Conservation (phyloP, 2,329 filamentous ascomycete genomes). For the Monilinia laxa region DNA sequence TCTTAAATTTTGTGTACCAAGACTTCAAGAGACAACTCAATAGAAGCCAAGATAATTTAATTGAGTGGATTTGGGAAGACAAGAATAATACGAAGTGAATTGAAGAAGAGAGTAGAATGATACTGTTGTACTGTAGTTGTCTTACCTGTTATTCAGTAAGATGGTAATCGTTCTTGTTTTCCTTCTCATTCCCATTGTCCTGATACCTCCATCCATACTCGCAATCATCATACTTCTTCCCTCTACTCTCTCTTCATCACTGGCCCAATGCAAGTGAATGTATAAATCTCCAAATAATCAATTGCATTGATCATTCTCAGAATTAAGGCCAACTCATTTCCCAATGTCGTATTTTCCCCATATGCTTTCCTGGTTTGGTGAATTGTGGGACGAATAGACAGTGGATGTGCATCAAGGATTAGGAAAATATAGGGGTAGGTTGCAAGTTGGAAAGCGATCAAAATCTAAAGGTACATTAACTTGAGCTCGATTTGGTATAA, state of each 20-base stretch:
- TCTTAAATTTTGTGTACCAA: slow-evolving; percentile 18
- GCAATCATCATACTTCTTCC: background rate
- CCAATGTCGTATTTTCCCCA: slow-evolving; percentile 15
- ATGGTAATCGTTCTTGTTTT: background rate
- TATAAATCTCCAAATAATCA: background rate
- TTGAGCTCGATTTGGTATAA: background rate
- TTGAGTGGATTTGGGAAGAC: background rate
- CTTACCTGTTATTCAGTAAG: background rate
- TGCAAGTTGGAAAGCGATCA: slow-evolving; percentile 10
- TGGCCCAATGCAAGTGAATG: background rate
- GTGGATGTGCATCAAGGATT: slow-evolving; percentile 14
- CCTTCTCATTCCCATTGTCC: background rate
- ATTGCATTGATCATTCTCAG: background rate
- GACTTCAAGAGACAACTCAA: background rate
- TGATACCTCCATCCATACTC: too few relatives aligned
- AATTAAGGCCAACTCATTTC: slow-evolving; percentile 1
- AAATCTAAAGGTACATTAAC: slow-evolving; percentile 2
- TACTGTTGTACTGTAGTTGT: background rate
- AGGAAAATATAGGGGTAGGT: slow-evolving; percentile 1
- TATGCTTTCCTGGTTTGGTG: background rate
- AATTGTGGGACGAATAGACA: background rate
- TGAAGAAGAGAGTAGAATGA: background rate
- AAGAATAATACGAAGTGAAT: background rate
- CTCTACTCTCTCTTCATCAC: background rate
- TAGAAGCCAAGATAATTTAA: slow-evolving; percentile 13